Percentiles rank a stretch among this genome's conserved stretches.
phyloP scores from a whole-genome alignment of 805 yeast genomes.

The Cyberlindnera mississippiensis region DNA sequence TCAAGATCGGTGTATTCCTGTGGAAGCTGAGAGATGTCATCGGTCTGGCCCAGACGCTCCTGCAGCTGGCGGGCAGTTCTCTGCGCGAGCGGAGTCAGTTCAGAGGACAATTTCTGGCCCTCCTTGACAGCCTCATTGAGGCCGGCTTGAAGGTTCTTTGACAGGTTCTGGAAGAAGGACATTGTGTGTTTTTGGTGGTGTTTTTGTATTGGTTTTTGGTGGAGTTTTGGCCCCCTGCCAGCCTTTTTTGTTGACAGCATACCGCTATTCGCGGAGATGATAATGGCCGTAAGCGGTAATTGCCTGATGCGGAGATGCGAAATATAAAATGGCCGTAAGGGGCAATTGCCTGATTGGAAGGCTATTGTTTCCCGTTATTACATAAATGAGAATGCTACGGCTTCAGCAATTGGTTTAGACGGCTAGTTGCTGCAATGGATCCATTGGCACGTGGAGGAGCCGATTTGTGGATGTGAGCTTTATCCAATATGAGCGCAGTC shows the following conservation, averaged over 20 bases:
- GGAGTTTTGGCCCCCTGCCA: too few relatives aligned
- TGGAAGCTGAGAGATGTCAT: slow-evolving; percentile 81
- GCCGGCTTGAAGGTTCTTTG: slow-evolving; percentile 27
- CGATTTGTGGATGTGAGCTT: too few relatives aligned
- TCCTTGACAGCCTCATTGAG: slow-evolving; percentile 33
- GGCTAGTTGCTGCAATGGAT: too few relatives aligned
- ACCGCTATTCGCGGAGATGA: slow-evolving; percentile 1
- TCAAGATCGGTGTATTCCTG: slow-evolving; percentile 76
- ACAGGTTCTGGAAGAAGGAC: slow-evolving; percentile 31
- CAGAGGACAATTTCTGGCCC: slow-evolving; percentile 44
- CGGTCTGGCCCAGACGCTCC: slow-evolving; percentile 74
- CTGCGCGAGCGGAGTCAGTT: slow-evolving; percentile 72
- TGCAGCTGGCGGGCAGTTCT: slow-evolving; percentile 77
- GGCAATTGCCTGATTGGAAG: not conserved
- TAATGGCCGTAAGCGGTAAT: too few relatives aligned
- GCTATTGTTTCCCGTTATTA: not conserved
- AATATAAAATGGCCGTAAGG: not conserved
- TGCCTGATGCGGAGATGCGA: too few relatives aligned
- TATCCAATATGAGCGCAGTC: too few relatives aligned
- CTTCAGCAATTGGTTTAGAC: too few relatives aligned
- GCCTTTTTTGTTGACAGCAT: too few relatives aligned
- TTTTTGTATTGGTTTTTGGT: too few relatives aligned
- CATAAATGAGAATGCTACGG: too few relatives aligned
- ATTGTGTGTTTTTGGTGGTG: slow-evolving; percentile 7
- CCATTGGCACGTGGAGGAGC: too few relatives aligned